phyloP scores from a whole-genome alignment of 768 basidiomycete genomes.

The Thelephora aurantiotincta region DNA sequence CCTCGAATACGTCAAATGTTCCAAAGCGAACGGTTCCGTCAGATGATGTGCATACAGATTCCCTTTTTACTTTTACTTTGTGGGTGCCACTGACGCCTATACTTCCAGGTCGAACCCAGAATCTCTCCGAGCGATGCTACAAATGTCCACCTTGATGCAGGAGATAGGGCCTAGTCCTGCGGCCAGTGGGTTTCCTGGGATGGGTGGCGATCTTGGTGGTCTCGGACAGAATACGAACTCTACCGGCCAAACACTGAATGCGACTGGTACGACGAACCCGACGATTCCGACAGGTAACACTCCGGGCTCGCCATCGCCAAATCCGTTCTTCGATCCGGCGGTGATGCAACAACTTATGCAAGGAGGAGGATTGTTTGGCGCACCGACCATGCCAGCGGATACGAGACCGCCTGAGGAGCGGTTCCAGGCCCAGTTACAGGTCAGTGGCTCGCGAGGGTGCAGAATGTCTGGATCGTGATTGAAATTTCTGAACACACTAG shows the following conservation, averaged over 20 bases:
- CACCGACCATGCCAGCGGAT: slow-evolving; percentile 44
- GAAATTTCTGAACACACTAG: slow-evolving; percentile 19
- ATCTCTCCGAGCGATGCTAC: slow-evolving; percentile 57
- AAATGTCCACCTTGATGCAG: slow-evolving; percentile 48
- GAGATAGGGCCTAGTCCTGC: slow-evolving; percentile 6
- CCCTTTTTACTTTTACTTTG: background rate
- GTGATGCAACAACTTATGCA: slow-evolving; percentile 26
- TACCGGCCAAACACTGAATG: slow-evolving; percentile 9
- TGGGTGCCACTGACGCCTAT: slow-evolving; percentile 1
- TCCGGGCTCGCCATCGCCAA: slow-evolving; percentile 12
- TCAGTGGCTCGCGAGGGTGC: slow-evolving; percentile 15
- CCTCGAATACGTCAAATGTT: slow-evolving; percentile 73
- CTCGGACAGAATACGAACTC: slow-evolving; percentile 11
- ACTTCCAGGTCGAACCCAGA: slow-evolving; percentile 57
- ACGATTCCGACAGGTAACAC: slow-evolving; percentile 12
- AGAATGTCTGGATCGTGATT: no score
- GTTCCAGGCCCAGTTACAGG: slow-evolving; percentile 79
- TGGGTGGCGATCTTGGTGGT: slow-evolving; percentile 13
- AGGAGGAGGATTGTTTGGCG: slow-evolving; percentile 15
- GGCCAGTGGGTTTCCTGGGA: slow-evolving; percentile 19
- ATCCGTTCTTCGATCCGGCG: slow-evolving; percentile 25
- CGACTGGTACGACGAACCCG: slow-evolving; percentile 12
- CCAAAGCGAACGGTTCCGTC: slow-evolving; percentile 59
- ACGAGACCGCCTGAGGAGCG: slow-evolving; percentile 78
- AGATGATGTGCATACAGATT: slow-evolving; percentile 46